phyloP scores from a whole-genome alignment of 164 flowering plant species.

The Akebia trifoliata region DNA sequence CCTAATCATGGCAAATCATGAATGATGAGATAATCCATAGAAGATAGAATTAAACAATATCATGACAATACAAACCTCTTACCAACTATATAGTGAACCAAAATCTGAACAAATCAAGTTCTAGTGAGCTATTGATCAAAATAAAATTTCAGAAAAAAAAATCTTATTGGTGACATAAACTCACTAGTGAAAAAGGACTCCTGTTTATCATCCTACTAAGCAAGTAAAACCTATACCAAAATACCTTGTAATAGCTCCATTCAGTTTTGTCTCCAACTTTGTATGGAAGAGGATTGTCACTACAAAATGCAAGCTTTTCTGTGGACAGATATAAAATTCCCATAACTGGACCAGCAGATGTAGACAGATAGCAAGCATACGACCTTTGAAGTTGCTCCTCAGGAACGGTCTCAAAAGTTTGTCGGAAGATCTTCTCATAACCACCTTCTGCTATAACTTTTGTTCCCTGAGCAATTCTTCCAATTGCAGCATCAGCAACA shows the following conservation, averaged over 20 bases:
- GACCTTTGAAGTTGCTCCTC: conserved; percentile 73
- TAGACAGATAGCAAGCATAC: conserved; percentile 90
- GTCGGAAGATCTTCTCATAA: conserved; percentile 79
- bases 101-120: too few relatives aligned
- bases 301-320: conserved; percentile 82
- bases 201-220: too few relatives aligned
- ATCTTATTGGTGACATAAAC: too few relatives aligned
- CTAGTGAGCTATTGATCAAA: too few relatives aligned
- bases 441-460: conserved; percentile 93
- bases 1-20: too few relatives aligned
- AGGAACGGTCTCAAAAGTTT: conserved; percentile 67
- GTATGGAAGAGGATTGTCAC: conserved; percentile 86
- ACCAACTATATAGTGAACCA: too few relatives aligned
- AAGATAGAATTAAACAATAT: too few relatives aligned
- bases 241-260: conserved; percentile 92
- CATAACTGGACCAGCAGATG: conserved; percentile 95
- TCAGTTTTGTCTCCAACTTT: conserved; percentile 57
- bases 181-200: too few relatives aligned
- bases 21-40: too few relatives aligned
- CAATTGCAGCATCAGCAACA: conserved; percentile 85
- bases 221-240: too few relatives aligned
- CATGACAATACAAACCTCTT: too few relatives aligned
- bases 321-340: conserved; percentile 76
- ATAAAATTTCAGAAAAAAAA: too few relatives aligned
- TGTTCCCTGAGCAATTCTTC: conserved; percentile 83